Base-by-base conservation (phyloP, 371 early-diverging fungal genomes). In the Funneliformis caledonium region DNA sequence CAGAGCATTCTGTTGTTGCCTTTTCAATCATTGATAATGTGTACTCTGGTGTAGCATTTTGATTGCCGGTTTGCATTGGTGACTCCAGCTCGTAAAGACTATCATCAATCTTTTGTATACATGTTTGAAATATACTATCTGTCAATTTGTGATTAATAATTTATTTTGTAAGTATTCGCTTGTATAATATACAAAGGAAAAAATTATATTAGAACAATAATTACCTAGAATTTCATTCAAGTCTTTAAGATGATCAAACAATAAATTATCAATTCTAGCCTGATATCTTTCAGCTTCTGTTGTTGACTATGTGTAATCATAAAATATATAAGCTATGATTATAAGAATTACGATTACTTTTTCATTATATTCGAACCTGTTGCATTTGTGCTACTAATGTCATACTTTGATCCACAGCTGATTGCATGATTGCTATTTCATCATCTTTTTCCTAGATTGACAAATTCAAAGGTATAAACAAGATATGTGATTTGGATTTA, bases 371-470 rank as follows among this genome's bases (percentile, higher is more conserved):
- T 76, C 62, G 79, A 85, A 89, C 91, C 85, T 93, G 88, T 85
- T 95, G 94, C 80, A 95, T 82, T 75, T 93, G 90, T 19, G 94
- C 91, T 81, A 98, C 86, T 78, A 96, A 96, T 45, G 92, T 81
- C 76, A 98, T 87, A 72, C 96, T 94, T 87, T 98, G 97, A 86
- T 98, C 98, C 91, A 98, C 91, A 48, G 96, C 96, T n/a, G 95
- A 93, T 86, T 97, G 96, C 43, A 97, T 87, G 1, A 97, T 94
- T 6, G 92, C 91, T 74, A 94, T 89, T 80, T 98, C 98, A 79
- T 97, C 97, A 80, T 97, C 96, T 85, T 95, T 96, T 83, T 78
- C 74, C 74, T 74, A 75, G 11, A 70, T 31, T 16, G 19, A 14
- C 8, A 45, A 42, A n/a, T 69, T 0, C 14, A 69, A 43, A 69